phyloP scores from a whole-genome alignment of 768 basidiomycete genomes.

The Podaxis sp. region DNA sequence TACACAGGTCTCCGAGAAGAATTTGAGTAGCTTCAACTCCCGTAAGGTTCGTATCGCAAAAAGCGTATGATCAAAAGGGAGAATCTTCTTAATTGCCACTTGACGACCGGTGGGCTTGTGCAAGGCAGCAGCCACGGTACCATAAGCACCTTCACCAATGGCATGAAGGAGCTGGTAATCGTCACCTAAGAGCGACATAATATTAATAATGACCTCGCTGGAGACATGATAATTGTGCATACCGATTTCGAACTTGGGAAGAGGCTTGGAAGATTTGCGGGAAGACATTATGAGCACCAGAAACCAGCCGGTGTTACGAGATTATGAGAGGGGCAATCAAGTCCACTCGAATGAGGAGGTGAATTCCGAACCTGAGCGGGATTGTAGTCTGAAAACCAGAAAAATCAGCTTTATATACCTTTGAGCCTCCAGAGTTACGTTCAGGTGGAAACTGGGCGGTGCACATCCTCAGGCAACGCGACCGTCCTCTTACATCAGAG shows the following conservation, averaged over 20 bases:
- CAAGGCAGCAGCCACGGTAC: conserved; percentile 85
- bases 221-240: conserved; percentile 15
- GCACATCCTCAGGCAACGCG: neutral
- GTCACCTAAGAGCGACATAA: conserved; percentile 44
- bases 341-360: conserved; percentile 17
- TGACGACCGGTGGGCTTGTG: conserved; percentile 80
- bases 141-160: conserved; percentile 87
- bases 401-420: neutral
- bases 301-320: conserved; percentile 46
- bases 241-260: conserved; percentile 78
- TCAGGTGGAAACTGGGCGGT: conserved; percentile 6
- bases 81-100: conserved; percentile 95
- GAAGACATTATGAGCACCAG: conserved; percentile 54
- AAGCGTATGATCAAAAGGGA: conserved; percentile 91
- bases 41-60: conserved; percentile 88
- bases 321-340: conserved; percentile 23
- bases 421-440: neutral
- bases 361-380: conserved; percentile 13
- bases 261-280: conserved; percentile 59
- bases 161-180: conserved; percentile 74
- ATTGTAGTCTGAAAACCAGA: neutral
- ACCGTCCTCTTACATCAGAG: conserved; percentile 9
- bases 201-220: conserved; percentile 17
- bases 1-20: conserved; percentile 76
- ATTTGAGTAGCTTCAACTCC: conserved; percentile 88